These are phyloP conservation scores for Metschnikowia orientalis DNA, from an alignment of 805 yeast genomes.

Conservation along the genomic window DNA sequence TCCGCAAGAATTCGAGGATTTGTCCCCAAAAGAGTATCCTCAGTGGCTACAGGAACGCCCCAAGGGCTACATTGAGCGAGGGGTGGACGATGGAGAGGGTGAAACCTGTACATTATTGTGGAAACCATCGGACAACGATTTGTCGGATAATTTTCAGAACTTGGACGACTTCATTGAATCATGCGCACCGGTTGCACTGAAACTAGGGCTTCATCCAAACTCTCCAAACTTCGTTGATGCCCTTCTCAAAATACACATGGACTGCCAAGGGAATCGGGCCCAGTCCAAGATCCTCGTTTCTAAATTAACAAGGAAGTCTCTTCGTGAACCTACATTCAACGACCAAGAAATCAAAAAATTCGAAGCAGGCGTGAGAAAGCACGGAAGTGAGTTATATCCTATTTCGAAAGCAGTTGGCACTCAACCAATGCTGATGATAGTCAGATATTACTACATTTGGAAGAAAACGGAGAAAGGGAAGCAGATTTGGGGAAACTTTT, in stretches of 20 bases:
- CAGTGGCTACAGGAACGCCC: conserved; percentile 79
- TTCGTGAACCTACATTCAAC: conserved; percentile 76
- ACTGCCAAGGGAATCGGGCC: conserved; percentile 45
- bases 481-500: conserved; percentile 75
- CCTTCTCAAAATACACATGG: conserved; percentile 52
- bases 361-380: conserved; percentile 66
- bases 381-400: conserved; percentile 76
- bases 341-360: conserved; percentile 60
- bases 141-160: conserved; percentile 20
- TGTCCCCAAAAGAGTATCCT: conserved; percentile 48
- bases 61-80: conserved; percentile 78
- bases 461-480: conserved; percentile 78
- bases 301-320: conserved; percentile 48
- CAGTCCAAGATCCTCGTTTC: conserved; percentile 45
- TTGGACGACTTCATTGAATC: conserved; percentile 52
- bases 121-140: conserved; percentile 43
- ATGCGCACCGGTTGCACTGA: conserved; percentile 55
- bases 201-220: conserved; percentile 50
- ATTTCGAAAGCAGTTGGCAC: conserved; percentile 68
- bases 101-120: conserved; percentile 63
- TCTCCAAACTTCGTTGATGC: conserved; percentile 85
- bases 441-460: conserved; percentile 87
- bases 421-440: conserved; percentile 73
- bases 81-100: conserved; percentile 54
- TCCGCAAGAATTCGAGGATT: conserved; percentile 44